Evolutionary conservation across 2,329 filamentous ascomycete species (phyloP).

Genomic region (Thelonectria discophora): DNA sequence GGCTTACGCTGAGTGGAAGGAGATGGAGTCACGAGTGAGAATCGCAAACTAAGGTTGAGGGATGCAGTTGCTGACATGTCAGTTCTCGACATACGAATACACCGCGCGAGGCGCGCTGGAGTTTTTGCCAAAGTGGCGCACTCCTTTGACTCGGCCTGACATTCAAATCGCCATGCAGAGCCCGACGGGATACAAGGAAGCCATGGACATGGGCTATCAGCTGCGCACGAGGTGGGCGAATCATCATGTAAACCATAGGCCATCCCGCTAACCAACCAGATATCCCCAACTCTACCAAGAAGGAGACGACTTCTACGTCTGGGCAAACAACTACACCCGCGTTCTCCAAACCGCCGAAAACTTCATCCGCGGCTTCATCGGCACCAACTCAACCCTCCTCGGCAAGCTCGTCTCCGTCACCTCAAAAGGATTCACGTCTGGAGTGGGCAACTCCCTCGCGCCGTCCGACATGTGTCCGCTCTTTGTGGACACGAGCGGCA

Average conservation of each 20-base stretch:
- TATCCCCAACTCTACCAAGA: conserved; percentile 61
- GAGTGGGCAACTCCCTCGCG: conserved; percentile 67
- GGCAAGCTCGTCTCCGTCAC: conserved; percentile 69
- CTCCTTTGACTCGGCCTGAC: conserved; percentile 62
- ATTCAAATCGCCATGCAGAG: conserved; percentile 67
- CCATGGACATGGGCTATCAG: conserved; percentile 63
- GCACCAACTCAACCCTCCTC: conserved; percentile 60
- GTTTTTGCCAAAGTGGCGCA: conserved; percentile 68
- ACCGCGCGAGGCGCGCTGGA: conserved; percentile 60
- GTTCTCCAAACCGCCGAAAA: conserved; percentile 69
- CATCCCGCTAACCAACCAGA: conserved; percentile 29
- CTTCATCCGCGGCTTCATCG: conserved; percentile 69
- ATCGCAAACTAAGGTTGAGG: accelerated
- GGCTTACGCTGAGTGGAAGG: conserved; percentile 65
- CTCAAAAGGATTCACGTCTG: conserved; percentile 59
- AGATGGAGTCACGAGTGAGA: conserved; percentile 54
- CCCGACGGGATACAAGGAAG: conserved; percentile 70
- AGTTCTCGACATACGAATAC: conserved; percentile 65
- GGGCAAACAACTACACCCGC: conserved; percentile 72
- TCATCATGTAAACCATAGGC: accelerated
- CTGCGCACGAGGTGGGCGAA: conserved; percentile 53
- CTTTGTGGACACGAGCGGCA: conserved; percentile 63
- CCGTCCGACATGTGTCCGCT: conserved; percentile 70
- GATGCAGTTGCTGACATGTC: neutral
- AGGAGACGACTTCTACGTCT: conserved; percentile 64